Percentiles rank a stretch among this genome's conserved stretches.
Evolutionary conservation across 2,329 filamentous ascomycete genomes (phyloP).

Genomic region (Nigrospora osmanthi): DNA sequence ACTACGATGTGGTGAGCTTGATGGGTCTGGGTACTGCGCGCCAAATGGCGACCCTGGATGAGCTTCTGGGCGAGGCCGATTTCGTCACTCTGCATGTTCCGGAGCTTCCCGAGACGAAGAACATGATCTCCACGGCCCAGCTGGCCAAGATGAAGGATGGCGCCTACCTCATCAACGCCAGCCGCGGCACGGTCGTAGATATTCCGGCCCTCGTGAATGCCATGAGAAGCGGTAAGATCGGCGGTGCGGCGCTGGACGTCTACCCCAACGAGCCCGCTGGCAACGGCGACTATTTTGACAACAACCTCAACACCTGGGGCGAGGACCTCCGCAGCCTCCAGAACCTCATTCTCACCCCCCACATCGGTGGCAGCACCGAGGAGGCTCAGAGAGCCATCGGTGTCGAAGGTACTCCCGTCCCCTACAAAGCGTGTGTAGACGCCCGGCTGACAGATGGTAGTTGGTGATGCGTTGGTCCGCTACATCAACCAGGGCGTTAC

Average conservation of each 20-base stretch:
- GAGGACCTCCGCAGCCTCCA: slow-evolving; percentile 77
- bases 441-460: slow-evolving; percentile 30
- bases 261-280: slow-evolving; percentile 89
- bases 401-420: slow-evolving; percentile 53
- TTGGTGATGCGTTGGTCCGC: slow-evolving; percentile 76
- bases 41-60: slow-evolving; percentile 72
- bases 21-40: slow-evolving; percentile 88
- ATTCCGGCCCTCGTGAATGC: slow-evolving; percentile 87
- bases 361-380: slow-evolving; percentile 96
- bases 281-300: slow-evolving; percentile 93
- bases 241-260: slow-evolving; percentile 92
- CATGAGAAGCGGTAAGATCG: slow-evolving; percentile 78
- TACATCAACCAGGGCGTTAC: slow-evolving; percentile 97
- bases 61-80: slow-evolving; percentile 71
- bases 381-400: slow-evolving; percentile 96
- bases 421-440: background rate
- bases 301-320: slow-evolving; percentile 72
- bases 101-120: slow-evolving; percentile 84
- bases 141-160: slow-evolving; percentile 87
- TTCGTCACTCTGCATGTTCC: slow-evolving; percentile 95
- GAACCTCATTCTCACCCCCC: slow-evolving; percentile 92
- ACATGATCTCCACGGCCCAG: slow-evolving; percentile 77
- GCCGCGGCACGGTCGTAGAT: slow-evolving; percentile 86
- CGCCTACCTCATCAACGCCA: slow-evolving; percentile 92
- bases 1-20: slow-evolving; percentile 89